Percentiles rank a stretch among this genome's conserved stretches.
Conservation (phyloP, 768 basidiomycete genomes). For the Tulasnella calospora region DNA sequence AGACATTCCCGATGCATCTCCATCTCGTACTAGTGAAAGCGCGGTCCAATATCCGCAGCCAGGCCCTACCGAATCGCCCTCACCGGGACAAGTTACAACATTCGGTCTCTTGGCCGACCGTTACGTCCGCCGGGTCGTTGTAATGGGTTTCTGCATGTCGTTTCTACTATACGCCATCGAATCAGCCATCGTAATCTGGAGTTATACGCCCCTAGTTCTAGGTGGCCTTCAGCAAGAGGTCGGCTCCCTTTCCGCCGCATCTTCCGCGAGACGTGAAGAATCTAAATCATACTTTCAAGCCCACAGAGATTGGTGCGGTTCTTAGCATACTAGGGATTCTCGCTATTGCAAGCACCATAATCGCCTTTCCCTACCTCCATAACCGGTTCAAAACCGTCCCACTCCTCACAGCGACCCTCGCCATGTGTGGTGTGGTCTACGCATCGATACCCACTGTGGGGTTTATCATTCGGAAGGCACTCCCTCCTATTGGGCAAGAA, state of each 20-base stretch:
- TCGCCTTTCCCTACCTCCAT: slow-evolving; percentile 1
- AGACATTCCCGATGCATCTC: background rate
- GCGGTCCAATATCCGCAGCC: background rate
- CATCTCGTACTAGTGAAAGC: background rate
- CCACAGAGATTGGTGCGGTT: background rate
- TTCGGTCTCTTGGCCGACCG: background rate
- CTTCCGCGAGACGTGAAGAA: background rate
- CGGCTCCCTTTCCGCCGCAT: slow-evolving; percentile 32
- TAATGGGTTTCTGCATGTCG: slow-evolving; percentile 39
- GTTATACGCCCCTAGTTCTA: slow-evolving; percentile 52
- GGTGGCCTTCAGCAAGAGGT: slow-evolving; percentile 61
- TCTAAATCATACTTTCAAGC: background rate
- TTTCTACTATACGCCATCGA: slow-evolving; percentile 55
- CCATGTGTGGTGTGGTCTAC: background rate
- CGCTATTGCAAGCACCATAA: background rate
- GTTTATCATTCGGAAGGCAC: background rate
- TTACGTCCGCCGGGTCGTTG: background rate
- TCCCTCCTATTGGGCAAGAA: background rate
- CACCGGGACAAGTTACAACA: background rate
- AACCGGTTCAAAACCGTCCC: background rate
- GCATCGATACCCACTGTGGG: background rate
- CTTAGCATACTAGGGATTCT: background rate
- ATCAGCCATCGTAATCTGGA: slow-evolving; percentile 62
- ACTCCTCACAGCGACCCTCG: background rate
- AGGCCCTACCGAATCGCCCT: background rate